Evolutionary conservation across 805 yeast genomes (phyloP).

Genomic region (Priceomyces carsonii): DNA sequence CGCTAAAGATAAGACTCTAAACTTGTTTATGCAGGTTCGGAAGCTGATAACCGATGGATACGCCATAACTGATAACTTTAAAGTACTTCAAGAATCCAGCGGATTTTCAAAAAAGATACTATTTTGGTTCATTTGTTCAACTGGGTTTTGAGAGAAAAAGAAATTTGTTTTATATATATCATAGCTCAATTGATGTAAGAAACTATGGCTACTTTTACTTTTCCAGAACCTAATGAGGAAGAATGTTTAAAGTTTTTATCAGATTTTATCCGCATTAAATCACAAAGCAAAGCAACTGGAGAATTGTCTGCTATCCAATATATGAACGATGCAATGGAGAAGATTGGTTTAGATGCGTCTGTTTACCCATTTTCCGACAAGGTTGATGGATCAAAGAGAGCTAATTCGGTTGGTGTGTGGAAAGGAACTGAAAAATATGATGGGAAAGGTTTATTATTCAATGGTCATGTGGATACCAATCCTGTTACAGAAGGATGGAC

Average conservation of each 20-base stretch:
- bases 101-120: too few species aligned
- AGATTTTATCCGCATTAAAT: constrained; percentile 26
- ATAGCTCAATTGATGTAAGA: too few species aligned
- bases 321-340: constrained; percentile 22
- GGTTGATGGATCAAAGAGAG: constrained; percentile 21
- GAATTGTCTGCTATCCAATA: constrained; percentile 26
- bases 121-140: too few species aligned
- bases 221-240: constrained; percentile 20
- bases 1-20: too few species aligned
- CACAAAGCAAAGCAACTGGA: constrained; percentile 23
- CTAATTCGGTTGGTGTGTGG: constrained; percentile 28
- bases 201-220: too few species aligned
- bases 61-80: too few species aligned
- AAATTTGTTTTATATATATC: too few species aligned
- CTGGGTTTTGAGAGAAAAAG: too few species aligned
- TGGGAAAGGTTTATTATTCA: constrained; percentile 23
- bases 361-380: constrained; percentile 21
- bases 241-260: constrained; percentile 24
- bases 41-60: too few species aligned
- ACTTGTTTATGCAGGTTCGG: too few species aligned
- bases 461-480: constrained; percentile 31
- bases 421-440: constrained; percentile 19
- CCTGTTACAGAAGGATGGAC: constrained; percentile 33
- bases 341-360: constrained; percentile 22
- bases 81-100: too few species aligned